A percentile compares a stretch with the other conserved stretches of the same genome.
Conservation (phyloP, 2,329 filamentous ascomycete species). For the Aquanectria penicillioides region DNA sequence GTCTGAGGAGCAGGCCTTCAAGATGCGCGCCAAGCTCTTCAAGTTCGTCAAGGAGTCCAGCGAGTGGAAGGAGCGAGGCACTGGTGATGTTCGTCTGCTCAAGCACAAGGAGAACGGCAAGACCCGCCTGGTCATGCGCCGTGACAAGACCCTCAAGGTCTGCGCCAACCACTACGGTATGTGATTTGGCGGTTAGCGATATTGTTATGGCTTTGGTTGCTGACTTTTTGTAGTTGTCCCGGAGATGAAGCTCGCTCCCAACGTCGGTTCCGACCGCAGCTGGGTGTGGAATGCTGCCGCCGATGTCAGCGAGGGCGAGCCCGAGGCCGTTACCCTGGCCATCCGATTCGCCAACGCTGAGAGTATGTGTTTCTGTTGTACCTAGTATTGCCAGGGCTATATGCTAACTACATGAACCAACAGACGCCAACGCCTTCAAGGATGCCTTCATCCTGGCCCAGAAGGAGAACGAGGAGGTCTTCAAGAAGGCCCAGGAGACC, state of each 20-base stretch:
- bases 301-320: conserved; percentile 97
- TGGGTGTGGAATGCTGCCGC: conserved; percentile 99
- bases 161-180: conserved; percentile 99
- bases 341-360: conserved; percentile 98
- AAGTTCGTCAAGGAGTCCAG: conserved; percentile 91
- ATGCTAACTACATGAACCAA: conserved; percentile 40
- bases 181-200: conserved; percentile 48
- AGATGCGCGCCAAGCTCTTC: conserved; percentile 99
- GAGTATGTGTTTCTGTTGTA: conserved; percentile 69
- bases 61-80: conserved; percentile 99
- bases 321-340: conserved; percentile 93
- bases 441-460: conserved; percentile 97
- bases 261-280: conserved; percentile 96
- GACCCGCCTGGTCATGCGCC: conserved; percentile 96
- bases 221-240: conserved; percentile 75
- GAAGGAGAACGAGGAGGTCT: conserved; percentile 92
- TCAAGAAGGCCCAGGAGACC: conserved; percentile 61
- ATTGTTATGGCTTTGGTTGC: not conserved
- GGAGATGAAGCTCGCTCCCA: conserved; percentile 98
- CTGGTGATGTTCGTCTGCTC: conserved; percentile 92
- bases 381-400: not conserved
- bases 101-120: conserved; percentile 99
- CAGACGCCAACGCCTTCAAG: conserved; percentile 97
- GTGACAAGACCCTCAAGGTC: conserved; percentile 99
- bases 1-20: conserved; percentile 96